phyloP scores from a whole-genome alignment of 148 eudicot species.

The Amaranthus cruentus region DNA sequence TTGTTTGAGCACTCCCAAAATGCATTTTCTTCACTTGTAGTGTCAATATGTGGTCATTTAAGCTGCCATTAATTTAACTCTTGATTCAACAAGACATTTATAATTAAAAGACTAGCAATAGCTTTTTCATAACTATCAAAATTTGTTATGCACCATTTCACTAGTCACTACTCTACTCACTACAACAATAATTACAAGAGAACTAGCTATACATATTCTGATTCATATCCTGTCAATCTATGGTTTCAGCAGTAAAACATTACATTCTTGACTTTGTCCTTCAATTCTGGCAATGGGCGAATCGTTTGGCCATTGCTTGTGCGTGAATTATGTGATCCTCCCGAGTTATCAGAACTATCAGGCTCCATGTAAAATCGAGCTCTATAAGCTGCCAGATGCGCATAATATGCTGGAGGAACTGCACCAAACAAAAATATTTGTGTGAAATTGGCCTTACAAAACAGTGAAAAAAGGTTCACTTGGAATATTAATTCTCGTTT shows the following conservation, averaged over 20 bases:
- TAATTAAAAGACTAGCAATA: constrained; percentile 13
- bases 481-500: too few species aligned
- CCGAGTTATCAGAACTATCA: constrained; percentile 29
- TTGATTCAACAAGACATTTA: not conserved
- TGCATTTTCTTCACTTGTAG: too few species aligned
- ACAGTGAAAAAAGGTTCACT: too few species aligned
- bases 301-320: constrained; percentile 35
- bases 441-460: not conserved
- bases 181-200: constrained; percentile 28
- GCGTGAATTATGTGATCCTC: constrained; percentile 27
- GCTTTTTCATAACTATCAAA: constrained; percentile 20
- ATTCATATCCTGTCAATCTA: constrained; percentile 11
- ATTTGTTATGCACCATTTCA: constrained; percentile 13
- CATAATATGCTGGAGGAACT: constrained; percentile 90
- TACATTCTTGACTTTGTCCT: constrained; percentile 72
- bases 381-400: constrained; percentile 82
- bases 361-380: constrained; percentile 87
- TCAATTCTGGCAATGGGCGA: constrained; percentile 62
- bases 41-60: too few species aligned
- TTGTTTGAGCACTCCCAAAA: too few species aligned
- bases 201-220: constrained; percentile 23
- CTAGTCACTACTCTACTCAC: constrained; percentile 20
- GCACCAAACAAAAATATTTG: constrained; percentile 17
- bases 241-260: constrained; percentile 65
- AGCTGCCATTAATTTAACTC: too few species aligned